Evolutionary conservation across 2,329 filamentous ascomycete genomes (phyloP).

Genomic region (Thyridium curvatum): DNA sequence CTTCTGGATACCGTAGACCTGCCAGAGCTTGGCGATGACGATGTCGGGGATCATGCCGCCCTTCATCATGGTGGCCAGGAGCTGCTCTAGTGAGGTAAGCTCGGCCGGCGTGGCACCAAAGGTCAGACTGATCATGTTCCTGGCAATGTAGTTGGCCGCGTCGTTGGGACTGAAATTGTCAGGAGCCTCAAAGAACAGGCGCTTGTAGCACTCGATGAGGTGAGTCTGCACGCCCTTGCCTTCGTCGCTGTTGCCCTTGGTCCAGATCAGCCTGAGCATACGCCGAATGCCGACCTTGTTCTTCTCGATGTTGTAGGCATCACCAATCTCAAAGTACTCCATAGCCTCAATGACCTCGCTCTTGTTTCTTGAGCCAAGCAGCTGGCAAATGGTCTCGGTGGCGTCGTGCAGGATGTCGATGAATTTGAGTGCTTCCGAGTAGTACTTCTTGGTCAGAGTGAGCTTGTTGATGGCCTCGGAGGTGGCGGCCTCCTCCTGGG

Average conservation of each 20-base stretch:
- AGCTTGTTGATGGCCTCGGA: conserved; percentile 84
- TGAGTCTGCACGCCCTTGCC: conserved; percentile 97
- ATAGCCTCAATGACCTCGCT: conserved; percentile 98
- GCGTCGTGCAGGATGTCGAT: conserved; percentile 86
- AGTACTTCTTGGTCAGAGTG: conserved; percentile 83
- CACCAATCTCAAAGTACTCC: conserved; percentile 93
- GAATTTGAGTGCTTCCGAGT: conserved; percentile 87
- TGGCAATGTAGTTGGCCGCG: conserved; percentile 88
- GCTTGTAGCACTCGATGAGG: conserved; percentile 92
- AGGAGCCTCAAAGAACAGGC: conserved; percentile 92
- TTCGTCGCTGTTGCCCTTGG: conserved; percentile 98
- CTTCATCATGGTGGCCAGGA: conserved; percentile 97
- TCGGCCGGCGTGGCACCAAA: conserved; percentile 94
- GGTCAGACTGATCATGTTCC: conserved; percentile 98
- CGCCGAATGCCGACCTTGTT: conserved; percentile 87
- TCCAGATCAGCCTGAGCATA: conserved; percentile 98
- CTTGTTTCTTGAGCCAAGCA: conserved; percentile 93
- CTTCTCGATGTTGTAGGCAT: conserved; percentile 93
- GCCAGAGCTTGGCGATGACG: conserved; percentile 91
- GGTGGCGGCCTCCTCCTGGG: conserved; percentile 80
- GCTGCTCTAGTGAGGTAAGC: conserved; percentile 88
- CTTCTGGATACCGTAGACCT: conserved; percentile 92
- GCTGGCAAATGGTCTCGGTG: conserved; percentile 73
- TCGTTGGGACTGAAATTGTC: conserved; percentile 83
- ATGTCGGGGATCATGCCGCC: conserved; percentile 77